Evolutionary conservation across 148 eudicot genomes (phyloP).

Genomic region (Amaranthus palmeri): DNA sequence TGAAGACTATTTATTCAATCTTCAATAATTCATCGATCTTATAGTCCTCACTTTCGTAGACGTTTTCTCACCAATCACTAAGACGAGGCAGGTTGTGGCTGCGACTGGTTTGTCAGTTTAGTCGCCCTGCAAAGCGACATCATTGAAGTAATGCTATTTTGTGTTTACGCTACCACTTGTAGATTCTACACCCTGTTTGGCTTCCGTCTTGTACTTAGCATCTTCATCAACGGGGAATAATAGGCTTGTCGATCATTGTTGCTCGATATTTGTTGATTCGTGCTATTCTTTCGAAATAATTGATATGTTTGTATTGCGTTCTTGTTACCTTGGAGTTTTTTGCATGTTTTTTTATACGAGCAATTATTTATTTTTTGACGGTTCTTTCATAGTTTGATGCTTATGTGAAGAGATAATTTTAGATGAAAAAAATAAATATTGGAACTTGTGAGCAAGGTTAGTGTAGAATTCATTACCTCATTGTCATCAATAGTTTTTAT

Average conservation of each 20-base stretch:
- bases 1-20: neutral
- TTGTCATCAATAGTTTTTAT: too few species aligned
- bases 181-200: constrained; percentile 1
- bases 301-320: neutral
- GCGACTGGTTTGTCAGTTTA: neutral
- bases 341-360: too few species aligned
- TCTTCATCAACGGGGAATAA: neutral
- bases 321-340: neutral
- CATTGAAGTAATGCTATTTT: neutral
- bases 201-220: neutral
- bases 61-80: neutral
- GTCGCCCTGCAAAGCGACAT: neutral
- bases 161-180: neutral
- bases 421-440: too few species aligned
- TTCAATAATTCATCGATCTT: neutral
- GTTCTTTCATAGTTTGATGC: too few species aligned
- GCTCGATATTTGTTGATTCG: too few species aligned
- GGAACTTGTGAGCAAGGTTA: too few species aligned
- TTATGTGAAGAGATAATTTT: too few species aligned
- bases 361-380: too few species aligned
- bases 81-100: neutral
- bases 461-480: too few species aligned
- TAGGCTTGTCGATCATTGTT: neutral
- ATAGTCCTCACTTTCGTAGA: neutral
- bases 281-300: neutral